Conservation (phyloP, 2,329 filamentous ascomycete genomes). For the Neofusicoccum kwambonambiense region DNA sequence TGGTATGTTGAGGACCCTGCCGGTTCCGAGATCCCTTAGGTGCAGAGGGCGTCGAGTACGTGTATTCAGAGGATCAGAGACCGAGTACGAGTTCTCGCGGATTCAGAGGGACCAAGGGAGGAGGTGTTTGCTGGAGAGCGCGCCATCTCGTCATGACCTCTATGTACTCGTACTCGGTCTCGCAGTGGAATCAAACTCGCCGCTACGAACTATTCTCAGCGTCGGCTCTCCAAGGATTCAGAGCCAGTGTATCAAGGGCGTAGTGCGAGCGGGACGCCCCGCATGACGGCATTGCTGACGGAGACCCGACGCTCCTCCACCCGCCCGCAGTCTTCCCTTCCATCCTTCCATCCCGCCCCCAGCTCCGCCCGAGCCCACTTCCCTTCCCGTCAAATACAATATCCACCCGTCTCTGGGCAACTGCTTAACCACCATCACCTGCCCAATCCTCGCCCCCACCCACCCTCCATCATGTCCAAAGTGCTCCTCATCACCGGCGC, state of each 20-base stretch:
- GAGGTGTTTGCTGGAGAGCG: background rate
- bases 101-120: background rate
- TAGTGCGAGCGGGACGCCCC: background rate
- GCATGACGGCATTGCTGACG: constrained; percentile 1
- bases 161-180: background rate
- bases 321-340: background rate
- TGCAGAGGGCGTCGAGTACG: background rate
- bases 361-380: too few relatives aligned
- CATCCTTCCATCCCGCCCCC: background rate
- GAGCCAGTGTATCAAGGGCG: too few relatives aligned
- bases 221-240: background rate
- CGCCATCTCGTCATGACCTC: background rate
- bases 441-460: background rate
- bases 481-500: constrained; percentile 46
- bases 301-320: constrained; percentile 4
- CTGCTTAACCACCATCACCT: background rate
- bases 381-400: constrained; percentile 3
- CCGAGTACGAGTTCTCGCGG: too few relatives aligned
- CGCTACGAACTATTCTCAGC: background rate
- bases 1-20: background rate
- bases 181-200: background rate
- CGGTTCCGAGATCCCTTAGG: too few relatives aligned
- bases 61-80: too few relatives aligned
- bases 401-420: background rate
- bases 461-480: constrained; percentile 31